A percentile compares a stretch with the other conserved stretches of the same genome.
Conservation (phyloP, 805 yeast species). For the Candida stauntonica region DNA sequence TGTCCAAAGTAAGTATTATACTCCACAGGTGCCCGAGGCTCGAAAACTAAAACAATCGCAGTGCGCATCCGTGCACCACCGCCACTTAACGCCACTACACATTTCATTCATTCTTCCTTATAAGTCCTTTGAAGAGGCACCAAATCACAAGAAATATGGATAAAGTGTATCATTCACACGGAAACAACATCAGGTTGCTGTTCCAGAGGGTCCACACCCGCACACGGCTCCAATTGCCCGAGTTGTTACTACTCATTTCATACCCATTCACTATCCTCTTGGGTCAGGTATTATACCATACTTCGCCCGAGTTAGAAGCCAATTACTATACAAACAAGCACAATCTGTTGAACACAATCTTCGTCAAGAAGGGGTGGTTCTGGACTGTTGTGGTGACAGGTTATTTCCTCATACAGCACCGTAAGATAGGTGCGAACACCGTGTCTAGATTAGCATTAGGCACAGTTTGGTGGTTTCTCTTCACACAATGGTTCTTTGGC, state of each 20-base stretch:
- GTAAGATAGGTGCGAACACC: conserved; percentile 6
- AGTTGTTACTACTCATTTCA: conserved; percentile 15
- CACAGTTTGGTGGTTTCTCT: conserved; percentile 79
- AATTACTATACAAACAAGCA: conserved; percentile 47
- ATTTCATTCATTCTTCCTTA: too few species aligned
- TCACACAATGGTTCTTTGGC: conserved; percentile 86
- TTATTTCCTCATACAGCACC: conserved; percentile 25
- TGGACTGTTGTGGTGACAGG: conserved; percentile 63
- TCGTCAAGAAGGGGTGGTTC: conserved; percentile 90
- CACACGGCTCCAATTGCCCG: conserved; percentile 11
- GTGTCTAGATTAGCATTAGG: conserved; percentile 13
- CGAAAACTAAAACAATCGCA: too few species aligned
- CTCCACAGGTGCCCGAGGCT: too few species aligned
- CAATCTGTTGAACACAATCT: conserved; percentile 63
- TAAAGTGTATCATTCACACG: conserved; percentile 9
- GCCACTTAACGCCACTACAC: too few species aligned
- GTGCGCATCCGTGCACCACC: too few species aligned
- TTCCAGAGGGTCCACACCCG: conserved; percentile 1
- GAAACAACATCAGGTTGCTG: background rate
- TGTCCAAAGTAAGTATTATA: too few species aligned
- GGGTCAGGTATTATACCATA: conserved; percentile 47
- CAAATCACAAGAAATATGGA: too few species aligned
- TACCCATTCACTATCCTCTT: conserved; percentile 42
- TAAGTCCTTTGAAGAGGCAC: too few species aligned
- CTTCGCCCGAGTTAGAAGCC: conserved; percentile 5